Evolutionary conservation across 2,329 filamentous ascomycete species (phyloP).

Genomic region (Paracoccidioides lutzii): DNA sequence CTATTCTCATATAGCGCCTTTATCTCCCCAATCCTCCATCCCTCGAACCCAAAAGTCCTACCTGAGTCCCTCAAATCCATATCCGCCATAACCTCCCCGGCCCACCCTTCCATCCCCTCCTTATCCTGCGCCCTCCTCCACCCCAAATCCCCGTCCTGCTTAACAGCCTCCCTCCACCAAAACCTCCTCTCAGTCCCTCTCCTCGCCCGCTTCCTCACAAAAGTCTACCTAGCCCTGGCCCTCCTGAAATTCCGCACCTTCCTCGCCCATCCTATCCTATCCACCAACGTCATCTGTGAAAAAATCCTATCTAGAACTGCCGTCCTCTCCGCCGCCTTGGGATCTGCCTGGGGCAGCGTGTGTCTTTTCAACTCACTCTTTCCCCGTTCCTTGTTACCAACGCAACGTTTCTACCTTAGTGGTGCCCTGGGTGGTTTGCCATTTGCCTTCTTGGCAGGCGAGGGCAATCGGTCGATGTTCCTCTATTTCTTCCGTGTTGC

Average conservation of each 20-base stretch:
- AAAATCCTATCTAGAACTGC: slow-evolving; percentile 61
- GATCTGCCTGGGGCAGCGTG: slow-evolving; percentile 74
- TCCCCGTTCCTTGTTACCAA: slow-evolving; percentile 60
- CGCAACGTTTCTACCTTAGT: slow-evolving; percentile 78
- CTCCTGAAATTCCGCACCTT: slow-evolving; percentile 56
- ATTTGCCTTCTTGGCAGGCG: slow-evolving; percentile 56
- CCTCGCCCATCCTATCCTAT: slow-evolving; percentile 54
- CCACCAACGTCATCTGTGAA: slow-evolving; percentile 53
- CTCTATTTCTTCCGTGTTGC: slow-evolving; percentile 67
- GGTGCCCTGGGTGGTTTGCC: slow-evolving; percentile 67
- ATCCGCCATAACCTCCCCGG: slow-evolving; percentile 64
- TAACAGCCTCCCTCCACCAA: slow-evolving; percentile 75
- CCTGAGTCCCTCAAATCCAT: slow-evolving; percentile 57
- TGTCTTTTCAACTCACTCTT: slow-evolving; percentile 77
- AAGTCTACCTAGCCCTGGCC: slow-evolving; percentile 55
- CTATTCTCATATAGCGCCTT: slow-evolving; percentile 46
- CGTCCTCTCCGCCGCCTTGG: slow-evolving; percentile 71
- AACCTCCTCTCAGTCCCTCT: slow-evolving; percentile 73
- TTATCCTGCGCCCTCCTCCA: slow-evolving; percentile 86
- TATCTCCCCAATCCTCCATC: slow-evolving; percentile 76
- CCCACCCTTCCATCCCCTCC: slow-evolving; percentile 73
- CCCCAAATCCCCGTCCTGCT: slow-evolving; percentile 74
- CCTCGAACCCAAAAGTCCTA: slow-evolving; percentile 43
- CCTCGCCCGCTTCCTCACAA: slow-evolving; percentile 56
- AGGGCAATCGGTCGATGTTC: slow-evolving; percentile 43